These are phyloP conservation scores for Brachypodium distachyon DNA, from an alignment of 202 grass and related monocot genomes.

Conservation along the genomic window DNA sequence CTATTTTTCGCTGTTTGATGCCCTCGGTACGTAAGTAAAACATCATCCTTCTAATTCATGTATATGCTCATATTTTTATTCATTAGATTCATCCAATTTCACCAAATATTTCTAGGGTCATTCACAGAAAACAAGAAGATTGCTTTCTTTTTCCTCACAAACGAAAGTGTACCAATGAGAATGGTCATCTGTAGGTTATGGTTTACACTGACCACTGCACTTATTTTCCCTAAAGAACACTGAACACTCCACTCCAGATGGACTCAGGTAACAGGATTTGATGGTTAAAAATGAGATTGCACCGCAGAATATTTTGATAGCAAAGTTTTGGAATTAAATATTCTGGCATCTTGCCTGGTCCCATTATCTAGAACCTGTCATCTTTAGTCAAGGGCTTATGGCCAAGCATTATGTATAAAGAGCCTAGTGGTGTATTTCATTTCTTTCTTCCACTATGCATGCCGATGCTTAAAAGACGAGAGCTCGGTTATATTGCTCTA, in stretches of 20 bases:
- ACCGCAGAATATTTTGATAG: not conserved
- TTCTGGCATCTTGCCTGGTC: not conserved
- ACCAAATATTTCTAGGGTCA: not conserved
- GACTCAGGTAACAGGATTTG: not conserved
- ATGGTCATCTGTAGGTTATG: not conserved
- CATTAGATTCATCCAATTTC: slow-evolving; percentile 1
- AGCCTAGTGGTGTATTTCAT: slow-evolving; percentile 17
- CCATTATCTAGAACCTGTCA: not conserved
- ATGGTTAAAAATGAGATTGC: slow-evolving; percentile 1
- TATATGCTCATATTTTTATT: not conserved
- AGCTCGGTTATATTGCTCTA: slow-evolving; percentile 82
- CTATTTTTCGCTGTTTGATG: slow-evolving; percentile 86
- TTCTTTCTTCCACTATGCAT: slow-evolving; percentile 5
- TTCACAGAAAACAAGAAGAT: not conserved
- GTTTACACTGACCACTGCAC: not conserved
- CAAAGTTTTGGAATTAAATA: not conserved
- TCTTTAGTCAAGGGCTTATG: not conserved
- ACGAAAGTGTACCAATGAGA: not conserved
- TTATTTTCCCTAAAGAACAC: too few species aligned
- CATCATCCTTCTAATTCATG: not conserved
- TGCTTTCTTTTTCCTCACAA: not conserved
- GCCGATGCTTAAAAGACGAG: slow-evolving; percentile 82
- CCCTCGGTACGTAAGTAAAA: slow-evolving; percentile 64
- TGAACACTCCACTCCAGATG: too few species aligned
- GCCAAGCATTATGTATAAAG: not conserved